Conservation (phyloP, 2,329 filamentous ascomycete genomes). For the Xylariaceae sp. region DNA sequence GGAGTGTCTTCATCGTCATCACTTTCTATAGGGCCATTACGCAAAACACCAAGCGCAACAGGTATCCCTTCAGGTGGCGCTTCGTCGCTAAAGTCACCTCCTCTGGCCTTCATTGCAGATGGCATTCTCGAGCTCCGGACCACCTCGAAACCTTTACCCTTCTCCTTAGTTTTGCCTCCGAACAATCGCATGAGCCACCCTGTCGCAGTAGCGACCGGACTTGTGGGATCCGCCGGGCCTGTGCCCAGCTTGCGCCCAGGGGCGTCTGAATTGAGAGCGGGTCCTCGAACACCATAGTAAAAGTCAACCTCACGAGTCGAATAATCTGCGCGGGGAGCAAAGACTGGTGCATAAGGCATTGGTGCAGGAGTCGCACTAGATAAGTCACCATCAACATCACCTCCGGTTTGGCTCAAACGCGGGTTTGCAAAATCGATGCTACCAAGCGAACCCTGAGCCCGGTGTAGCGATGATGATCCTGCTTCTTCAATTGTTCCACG, state of each 20-base stretch:
- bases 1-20: slow-evolving; percentile 61
- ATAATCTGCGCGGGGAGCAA: slow-evolving; percentile 77
- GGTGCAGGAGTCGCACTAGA: slow-evolving; percentile 53
- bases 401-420: slow-evolving; percentile 47
- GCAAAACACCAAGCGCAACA: slow-evolving; percentile 66
- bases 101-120: slow-evolving; percentile 69
- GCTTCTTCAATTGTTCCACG: slow-evolving; percentile 65
- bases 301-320: slow-evolving; percentile 95
- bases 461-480: slow-evolving; percentile 45
- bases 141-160: slow-evolving; percentile 95
- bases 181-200: slow-evolving; percentile 87
- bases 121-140: slow-evolving; percentile 89
- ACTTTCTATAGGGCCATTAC: slow-evolving; percentile 68
- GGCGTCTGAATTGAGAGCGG: slow-evolving; percentile 81
- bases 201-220: slow-evolving; percentile 85
- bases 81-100: slow-evolving; percentile 66
- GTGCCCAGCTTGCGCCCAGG: slow-evolving; percentile 88
- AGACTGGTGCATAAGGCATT: slow-evolving; percentile 48
- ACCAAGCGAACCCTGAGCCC: slow-evolving; percentile 46
- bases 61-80: slow-evolving; percentile 71
- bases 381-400: slow-evolving; percentile 47
- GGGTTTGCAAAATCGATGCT: slow-evolving; percentile 48
- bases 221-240: slow-evolving; percentile 92
- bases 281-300: slow-evolving; percentile 91
- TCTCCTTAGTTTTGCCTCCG: slow-evolving; percentile 88